Evolutionary conservation across 805 yeast species (phyloP), one percentile per base, ranked within the genome.

Genomic region (Teunomyces stri): DNA sequence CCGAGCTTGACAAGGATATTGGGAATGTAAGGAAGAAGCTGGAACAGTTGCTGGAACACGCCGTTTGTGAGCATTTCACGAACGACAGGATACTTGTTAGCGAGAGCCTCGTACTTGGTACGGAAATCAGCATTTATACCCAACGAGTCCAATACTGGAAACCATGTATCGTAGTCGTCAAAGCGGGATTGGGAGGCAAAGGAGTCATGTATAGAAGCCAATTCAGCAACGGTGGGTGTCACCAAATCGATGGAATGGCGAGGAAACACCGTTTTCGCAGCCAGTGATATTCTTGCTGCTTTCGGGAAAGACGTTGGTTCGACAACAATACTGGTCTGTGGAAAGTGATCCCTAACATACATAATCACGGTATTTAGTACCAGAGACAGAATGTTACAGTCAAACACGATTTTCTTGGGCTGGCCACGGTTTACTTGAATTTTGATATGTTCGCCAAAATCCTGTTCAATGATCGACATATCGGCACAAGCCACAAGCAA

Each of bases 241-340:
- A 79, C 65, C 16, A 86, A 53, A 46, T 72, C 68, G 21, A 79
- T 52, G 33, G 54, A 43, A 43, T 76, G 68, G 34, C 78, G 51
- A 0, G 89, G 89, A 53, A 66, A 83, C 5, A 76, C 75, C 1
- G 46, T 42, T 5, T 56, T 44, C n/a, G 64, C 51, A 3, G 74
- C 44, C 25, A 60, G 25, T 0, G 80, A 74, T 2, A 86, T 53
- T 47, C 74, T 70, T 0, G 63, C 61, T 2, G 91, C 78, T 58
- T 89, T 89, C 2, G 80, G 73, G 1, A 69, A 72, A 1, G 94
- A 84, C 0, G 96, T 89, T 3, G 97, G 96, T 53, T 89, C 97
- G 49, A 84, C 72, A 1, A 85, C 68, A 2, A 76, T 70, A 7
- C 60, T 64, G 9, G 69, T 64, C 33, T 51, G 58, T 25, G 45